A percentile compares a stretch with the other conserved stretches of the same genome.
These are phyloP conservation scores for Penicillium sp. DNA, from an alignment of 2,329 filamentous ascomycete genomes.

Conservation along the genomic window DNA sequence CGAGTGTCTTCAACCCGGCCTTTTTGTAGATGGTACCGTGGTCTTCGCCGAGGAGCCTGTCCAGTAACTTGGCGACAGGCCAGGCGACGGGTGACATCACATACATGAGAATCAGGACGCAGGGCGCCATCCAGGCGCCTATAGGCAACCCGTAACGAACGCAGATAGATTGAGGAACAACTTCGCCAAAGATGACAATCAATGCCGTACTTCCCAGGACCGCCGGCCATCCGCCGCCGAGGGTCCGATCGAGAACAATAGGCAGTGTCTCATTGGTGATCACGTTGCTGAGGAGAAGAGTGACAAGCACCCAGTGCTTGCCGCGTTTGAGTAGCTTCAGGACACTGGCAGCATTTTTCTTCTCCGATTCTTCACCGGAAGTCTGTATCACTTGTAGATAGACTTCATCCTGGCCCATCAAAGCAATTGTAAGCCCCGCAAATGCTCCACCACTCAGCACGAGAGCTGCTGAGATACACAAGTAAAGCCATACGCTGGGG, in stretches of 20 bases:
- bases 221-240: conserved; percentile 91
- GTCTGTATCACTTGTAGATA: conserved; percentile 91
- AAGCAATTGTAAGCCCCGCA: conserved; percentile 70
- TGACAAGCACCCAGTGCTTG: conserved; percentile 98
- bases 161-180: conserved; percentile 92
- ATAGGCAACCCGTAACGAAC: conserved; percentile 94
- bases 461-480: conserved; percentile 69
- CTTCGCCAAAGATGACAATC: conserved; percentile 97
- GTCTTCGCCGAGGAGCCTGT: conserved; percentile 86
- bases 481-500: conserved; percentile 71
- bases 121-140: conserved; percentile 85
- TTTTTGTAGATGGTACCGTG: conserved; percentile 98
- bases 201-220: conserved; percentile 88
- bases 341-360: conserved; percentile 76
- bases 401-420: conserved; percentile 82
- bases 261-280: conserved; percentile 96
- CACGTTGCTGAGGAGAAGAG: conserved; percentile 87
- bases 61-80: conserved; percentile 92
- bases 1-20: conserved; percentile 90
- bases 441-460: conserved; percentile 89
- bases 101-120: conserved; percentile 87
- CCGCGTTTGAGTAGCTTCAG: conserved; percentile 74
- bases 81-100: conserved; percentile 82
- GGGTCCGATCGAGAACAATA: conserved; percentile 86
- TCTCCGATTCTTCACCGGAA: conserved; percentile 78